phyloP scores from a whole-genome alignment of 768 basidiomycete genomes.

The Suillus weaverae region DNA sequence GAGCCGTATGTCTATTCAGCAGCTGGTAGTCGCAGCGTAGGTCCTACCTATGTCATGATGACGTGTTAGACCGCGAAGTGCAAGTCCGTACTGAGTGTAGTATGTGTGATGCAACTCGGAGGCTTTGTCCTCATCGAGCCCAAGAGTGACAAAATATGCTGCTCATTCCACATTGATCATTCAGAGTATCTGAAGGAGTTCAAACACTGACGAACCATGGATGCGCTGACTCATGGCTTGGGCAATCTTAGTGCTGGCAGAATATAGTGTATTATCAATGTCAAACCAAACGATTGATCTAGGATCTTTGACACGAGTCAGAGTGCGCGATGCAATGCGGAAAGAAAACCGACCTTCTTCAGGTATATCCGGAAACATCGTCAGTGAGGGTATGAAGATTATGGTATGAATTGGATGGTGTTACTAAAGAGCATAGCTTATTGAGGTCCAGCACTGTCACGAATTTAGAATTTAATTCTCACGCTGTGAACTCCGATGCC shows the following conservation, averaged over 20 bases:
- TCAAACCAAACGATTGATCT: slow-evolving; percentile 75
- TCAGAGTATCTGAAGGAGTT: not conserved
- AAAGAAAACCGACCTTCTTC: slow-evolving; percentile 25
- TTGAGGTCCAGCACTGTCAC: no score
- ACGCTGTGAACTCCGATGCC: slow-evolving; percentile 16
- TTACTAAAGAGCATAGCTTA: not conserved
- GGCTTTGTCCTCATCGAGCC: slow-evolving; percentile 67
- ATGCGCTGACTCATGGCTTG: slow-evolving; percentile 80
- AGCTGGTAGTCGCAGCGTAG: not conserved
- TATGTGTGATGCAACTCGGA: slow-evolving; percentile 68
- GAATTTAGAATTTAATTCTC: slow-evolving; percentile 25
- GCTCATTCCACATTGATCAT: slow-evolving; percentile 4
- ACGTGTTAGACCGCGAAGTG: slow-evolving; percentile 71
- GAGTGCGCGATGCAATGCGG: slow-evolving; percentile 1
- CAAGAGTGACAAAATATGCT: slow-evolving; percentile 78
- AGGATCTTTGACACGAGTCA: slow-evolving; percentile 41
- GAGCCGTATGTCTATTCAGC: not conserved
- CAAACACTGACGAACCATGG: slow-evolving; percentile 49
- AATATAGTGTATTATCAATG: slow-evolving; percentile 88
- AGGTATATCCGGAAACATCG: slow-evolving; percentile 22
- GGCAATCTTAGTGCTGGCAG: slow-evolving; percentile 69
- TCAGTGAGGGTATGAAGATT: slow-evolving; percentile 19
- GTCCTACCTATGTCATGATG: slow-evolving; percentile 68
- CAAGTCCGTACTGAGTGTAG: slow-evolving; percentile 80
- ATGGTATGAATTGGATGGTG: slow-evolving; percentile 12